Base-by-base conservation (phyloP, 305 asterid genomes). In the Ajuga reptans region DNA sequence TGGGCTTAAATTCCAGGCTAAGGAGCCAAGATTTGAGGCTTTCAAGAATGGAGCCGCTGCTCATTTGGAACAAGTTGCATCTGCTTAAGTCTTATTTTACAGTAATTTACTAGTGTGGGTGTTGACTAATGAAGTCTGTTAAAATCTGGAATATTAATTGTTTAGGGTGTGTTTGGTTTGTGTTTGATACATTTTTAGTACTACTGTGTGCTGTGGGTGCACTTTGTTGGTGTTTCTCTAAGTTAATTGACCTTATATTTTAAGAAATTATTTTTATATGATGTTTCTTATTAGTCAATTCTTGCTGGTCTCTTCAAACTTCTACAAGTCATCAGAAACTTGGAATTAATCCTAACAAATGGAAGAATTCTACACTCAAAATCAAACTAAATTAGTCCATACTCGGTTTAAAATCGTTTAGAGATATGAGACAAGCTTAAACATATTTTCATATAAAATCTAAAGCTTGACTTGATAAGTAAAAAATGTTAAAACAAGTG, bases 21-120 rank as follows among this genome's bases (percentile, higher is more conserved):
- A 93, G 79, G 97, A 90, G 67, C 98, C 98, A 6, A 87, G 98
- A 69, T 92, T 92, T 62, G 96, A 92, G 70, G 91, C 97, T 14
- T 87, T 92, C 81, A 92, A 88, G 84, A 84, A 83, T 21, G 84
- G 79, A 49, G 72, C 27, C 69, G 1, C 70, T 41, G 33, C 79
- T 31, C 82, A 39, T 18, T 9, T 80, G 74, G 90, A 81, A 73
- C 84, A 85, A n/a, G 61, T 84, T 53, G 83, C 91, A 37, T 79
- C 86, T 57, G 87, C 83, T 69, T 89, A 50, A 83, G 29, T 24
- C n/a, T 1, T 43, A 9, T 6, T n/a, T 6, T 47, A 4, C 8
- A 43, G 16, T 50, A 5, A 21, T 33, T 16, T 11, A 17, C 6
- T 51, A 12, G 29, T 6, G 42, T 50, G 45, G n/a, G 27, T 16